Conservation (phyloP, 2,329 filamentous ascomycete species). For the Xylariomycetidae sp. region DNA sequence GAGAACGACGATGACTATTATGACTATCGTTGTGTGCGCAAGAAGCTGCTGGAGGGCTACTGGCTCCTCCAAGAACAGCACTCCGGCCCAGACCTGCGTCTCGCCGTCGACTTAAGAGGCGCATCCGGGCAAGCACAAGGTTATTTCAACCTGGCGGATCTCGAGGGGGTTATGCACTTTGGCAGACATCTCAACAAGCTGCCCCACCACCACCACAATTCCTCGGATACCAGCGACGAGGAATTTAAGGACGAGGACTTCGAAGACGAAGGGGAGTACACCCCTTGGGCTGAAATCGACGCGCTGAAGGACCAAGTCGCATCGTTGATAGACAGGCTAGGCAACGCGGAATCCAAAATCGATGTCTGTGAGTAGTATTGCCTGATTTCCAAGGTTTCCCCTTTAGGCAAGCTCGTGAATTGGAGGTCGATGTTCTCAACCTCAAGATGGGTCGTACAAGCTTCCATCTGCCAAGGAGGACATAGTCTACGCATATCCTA, state of each 20-base stretch:
- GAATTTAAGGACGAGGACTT: slow-evolving; percentile 11
- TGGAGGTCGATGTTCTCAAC: too few relatives aligned
- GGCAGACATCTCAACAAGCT: not conserved
- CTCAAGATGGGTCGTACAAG: too few relatives aligned
- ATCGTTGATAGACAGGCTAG: not conserved
- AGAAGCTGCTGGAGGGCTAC: not conserved
- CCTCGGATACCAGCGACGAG: not conserved
- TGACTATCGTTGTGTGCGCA: too few relatives aligned
- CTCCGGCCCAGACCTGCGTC: not conserved
- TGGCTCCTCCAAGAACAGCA: not conserved
- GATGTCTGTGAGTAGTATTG: too few relatives aligned
- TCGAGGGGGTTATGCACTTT: not conserved
- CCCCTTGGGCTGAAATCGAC: not conserved
- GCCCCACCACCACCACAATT: not conserved
- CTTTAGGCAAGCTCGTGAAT: too few relatives aligned
- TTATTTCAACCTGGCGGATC: not conserved
- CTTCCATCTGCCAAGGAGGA: too few relatives aligned
- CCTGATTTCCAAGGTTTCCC: too few relatives aligned
- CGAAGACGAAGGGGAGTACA: slow-evolving; percentile 54
- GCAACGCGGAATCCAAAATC: not conserved
- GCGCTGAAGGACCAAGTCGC: not conserved
- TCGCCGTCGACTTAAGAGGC: not conserved
- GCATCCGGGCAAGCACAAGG: too few relatives aligned
- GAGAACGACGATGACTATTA: not conserved
- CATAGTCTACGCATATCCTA: too few relatives aligned